Evolutionary conservation across 2,329 filamentous ascomycete genomes (phyloP), one percentile per base, ranked within the genome.

Genomic region (Dactylellina leptospora): DNA sequence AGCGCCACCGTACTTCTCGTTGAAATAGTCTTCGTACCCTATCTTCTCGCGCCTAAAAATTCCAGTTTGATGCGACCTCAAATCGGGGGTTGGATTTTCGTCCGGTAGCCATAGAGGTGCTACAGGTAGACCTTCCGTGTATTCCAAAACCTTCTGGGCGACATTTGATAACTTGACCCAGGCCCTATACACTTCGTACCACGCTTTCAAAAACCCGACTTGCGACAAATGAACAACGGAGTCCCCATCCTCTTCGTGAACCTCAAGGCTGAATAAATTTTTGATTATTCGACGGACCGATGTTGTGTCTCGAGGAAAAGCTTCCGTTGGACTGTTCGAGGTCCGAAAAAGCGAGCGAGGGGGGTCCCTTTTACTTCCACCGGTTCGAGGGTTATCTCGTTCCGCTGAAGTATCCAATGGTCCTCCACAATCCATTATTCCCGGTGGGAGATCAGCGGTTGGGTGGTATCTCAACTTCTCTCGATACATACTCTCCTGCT

Each of bases 351-450:
- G 11, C 36, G 11, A 44, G 9, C 30, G 22, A 0, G 58, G 58
- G 23, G 40, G 47, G 13, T 38, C n/a, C 4, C 42, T 44, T 6
- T 4, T 16, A n/a, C 45, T 50, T 1, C 58, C 33, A 3, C 50
- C 38, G 1, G 5, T 18, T 2, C 50, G 50, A 22, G 60, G 60
- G 16, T 56, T 30, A n/a, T 64, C 60, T 10, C 50, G 38, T 38
- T 55, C 27, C 0, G 38, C 40, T 5, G 60, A 64, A 3, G 50
- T 64, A 40, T 64, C 60, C 27, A 64, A 25, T 11, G 38, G 18
- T 10, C 60, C 60, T 0, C 60, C 60, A n/a, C 60, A 64, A 13
- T 64, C 60, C 60, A 64, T 55, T n/a, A 64, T 64, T 1, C 60
- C 50, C 16, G 60, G 60, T 9, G 50, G 48, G 3, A 55, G 18